phyloP scores from a whole-genome alignment of 768 basidiomycete genomes.

The Amanita rubescens region DNA sequence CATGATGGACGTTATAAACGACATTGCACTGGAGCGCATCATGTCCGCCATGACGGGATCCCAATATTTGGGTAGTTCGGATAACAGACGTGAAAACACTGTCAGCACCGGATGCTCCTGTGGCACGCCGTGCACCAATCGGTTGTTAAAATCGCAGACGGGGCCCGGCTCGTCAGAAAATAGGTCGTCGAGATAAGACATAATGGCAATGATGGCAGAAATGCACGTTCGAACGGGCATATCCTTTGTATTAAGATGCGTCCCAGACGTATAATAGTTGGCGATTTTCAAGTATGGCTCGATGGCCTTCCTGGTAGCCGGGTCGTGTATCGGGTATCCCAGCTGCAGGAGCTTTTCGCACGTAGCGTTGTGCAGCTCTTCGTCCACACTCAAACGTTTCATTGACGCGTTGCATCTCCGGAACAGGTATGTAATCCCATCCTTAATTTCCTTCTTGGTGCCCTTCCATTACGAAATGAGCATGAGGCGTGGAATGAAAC shows the following conservation, averaged over 20 bases:
- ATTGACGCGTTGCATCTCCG: not conserved
- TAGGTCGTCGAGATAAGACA: not conserved
- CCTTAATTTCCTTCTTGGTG: not conserved
- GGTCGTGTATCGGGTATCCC: not conserved
- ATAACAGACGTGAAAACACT: not conserved
- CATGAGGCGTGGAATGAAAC: no score
- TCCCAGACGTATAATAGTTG: no score
- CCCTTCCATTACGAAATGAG: not conserved
- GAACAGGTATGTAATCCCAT: not conserved
- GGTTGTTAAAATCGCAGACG: not conserved
- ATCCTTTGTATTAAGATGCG: not conserved
- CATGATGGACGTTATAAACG: not conserved
- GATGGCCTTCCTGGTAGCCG: not conserved
- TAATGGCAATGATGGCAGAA: not conserved
- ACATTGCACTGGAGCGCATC: not conserved
- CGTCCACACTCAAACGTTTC: not conserved
- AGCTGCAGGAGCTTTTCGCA: not conserved
- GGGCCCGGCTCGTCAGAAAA: not conserved
- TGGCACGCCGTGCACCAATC: not conserved
- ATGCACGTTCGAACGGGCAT: not conserved
- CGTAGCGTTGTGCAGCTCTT: not conserved
- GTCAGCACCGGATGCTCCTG: not conserved
- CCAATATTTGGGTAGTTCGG: not conserved
- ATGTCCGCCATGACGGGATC: not conserved
- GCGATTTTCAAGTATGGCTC: not conserved